Evolutionary conservation across 495 filamentous ascomycete species (phyloP).

Genomic region (Xylaria flabelliformis): DNA sequence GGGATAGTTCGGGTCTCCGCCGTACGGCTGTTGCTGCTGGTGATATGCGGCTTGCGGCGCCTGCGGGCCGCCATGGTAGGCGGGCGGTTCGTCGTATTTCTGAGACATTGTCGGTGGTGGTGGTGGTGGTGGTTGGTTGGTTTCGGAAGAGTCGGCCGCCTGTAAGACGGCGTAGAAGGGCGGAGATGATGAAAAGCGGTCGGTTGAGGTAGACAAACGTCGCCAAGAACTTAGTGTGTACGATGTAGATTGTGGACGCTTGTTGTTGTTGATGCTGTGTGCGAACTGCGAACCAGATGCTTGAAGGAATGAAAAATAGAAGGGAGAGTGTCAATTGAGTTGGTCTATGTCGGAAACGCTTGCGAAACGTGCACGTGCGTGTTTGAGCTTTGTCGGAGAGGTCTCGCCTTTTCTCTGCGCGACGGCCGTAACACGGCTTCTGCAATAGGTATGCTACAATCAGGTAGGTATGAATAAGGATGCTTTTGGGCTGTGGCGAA

Average conservation of each 20-base stretch:
- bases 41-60: constrained; percentile 42
- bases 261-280: background rate
- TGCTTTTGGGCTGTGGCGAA: constrained; percentile 20
- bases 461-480: background rate
- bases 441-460: background rate
- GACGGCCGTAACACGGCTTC: constrained; percentile 5
- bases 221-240: background rate
- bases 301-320: background rate
- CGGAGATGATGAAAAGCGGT: constrained; percentile 3
- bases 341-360: background rate
- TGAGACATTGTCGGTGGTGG: constrained; percentile 40
- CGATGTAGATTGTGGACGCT: background rate
- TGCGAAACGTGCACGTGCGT: constrained; percentile 10
- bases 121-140: background rate
- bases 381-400: constrained; percentile 1
- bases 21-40: constrained; percentile 35
- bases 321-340: background rate
- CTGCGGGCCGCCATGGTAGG: constrained; percentile 43
- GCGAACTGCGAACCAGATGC: background rate
- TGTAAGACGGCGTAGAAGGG: background rate
- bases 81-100: constrained; percentile 52
- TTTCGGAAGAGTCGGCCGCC: constrained; percentile 13
- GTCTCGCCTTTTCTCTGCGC: background rate
- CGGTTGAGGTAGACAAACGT: background rate
- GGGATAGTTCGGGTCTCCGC: constrained; percentile 34